These are phyloP conservation scores for Leptosphaerulina australis DNA, from an alignment of 2,329 filamentous ascomycete genomes.

Conservation along the genomic window DNA sequence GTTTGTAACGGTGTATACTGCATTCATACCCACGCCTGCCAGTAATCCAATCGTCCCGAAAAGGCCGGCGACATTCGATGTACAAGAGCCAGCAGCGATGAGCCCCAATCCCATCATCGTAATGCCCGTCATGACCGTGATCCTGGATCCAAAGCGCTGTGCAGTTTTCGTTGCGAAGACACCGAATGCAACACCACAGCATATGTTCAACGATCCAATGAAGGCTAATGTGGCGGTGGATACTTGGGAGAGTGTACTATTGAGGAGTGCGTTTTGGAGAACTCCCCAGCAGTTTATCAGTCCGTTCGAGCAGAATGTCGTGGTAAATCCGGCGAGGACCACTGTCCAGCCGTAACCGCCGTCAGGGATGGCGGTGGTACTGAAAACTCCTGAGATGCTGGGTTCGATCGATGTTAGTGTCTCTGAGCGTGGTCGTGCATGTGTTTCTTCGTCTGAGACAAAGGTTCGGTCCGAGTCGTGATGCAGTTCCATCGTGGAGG, in stretches of 20 bases:
- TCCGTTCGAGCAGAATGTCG: constrained; percentile 61
- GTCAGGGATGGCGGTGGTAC: constrained; percentile 51
- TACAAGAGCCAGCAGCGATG: constrained; percentile 56
- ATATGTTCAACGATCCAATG: constrained; percentile 61
- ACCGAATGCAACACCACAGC: constrained; percentile 59
- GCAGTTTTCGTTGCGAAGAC: constrained; percentile 61
- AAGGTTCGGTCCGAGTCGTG: neutral
- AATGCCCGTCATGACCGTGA: constrained; percentile 57
- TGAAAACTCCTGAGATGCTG: constrained; percentile 5
- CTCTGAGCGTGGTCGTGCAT: constrained; percentile 6
- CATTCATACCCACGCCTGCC: constrained; percentile 51
- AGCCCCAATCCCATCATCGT: constrained; percentile 57
- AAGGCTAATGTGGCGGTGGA: constrained; percentile 62
- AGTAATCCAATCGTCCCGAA: constrained; percentile 57
- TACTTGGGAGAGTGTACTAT: constrained; percentile 50
- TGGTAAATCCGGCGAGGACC: constrained; percentile 56
- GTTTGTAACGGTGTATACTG: constrained; percentile 33
- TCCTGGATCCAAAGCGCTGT: constrained; percentile 56
- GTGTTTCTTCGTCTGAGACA: constrained; percentile 11
- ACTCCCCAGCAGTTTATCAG: constrained; percentile 66
- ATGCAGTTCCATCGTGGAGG: constrained; percentile 7
- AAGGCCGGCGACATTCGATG: constrained; percentile 36
- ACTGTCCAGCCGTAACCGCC: constrained; percentile 64
- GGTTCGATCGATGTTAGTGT: neutral
- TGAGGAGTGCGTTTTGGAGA: constrained; percentile 62